phyloP scores from a whole-genome alignment of 495 filamentous ascomycete species.

The Aspergillus wentii region DNA sequence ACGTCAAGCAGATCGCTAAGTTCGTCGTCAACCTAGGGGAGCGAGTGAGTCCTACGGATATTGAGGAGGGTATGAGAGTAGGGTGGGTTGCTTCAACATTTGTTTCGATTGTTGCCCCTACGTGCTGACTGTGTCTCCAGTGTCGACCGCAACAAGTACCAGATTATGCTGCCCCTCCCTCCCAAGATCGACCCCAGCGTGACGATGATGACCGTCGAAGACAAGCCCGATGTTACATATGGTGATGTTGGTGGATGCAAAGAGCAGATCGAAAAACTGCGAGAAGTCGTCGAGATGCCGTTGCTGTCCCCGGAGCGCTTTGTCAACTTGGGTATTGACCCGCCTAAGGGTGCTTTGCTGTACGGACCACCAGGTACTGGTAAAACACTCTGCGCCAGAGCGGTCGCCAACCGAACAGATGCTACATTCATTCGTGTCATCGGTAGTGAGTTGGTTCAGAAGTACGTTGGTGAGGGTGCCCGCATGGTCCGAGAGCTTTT shows the following conservation, averaged over 20 bases:
- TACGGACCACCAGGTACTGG: conserved; percentile 97
- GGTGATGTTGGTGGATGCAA: conserved; percentile 99
- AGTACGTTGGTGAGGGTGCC: conserved; percentile 97
- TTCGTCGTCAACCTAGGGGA: conserved; percentile 98
- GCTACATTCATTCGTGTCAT: conserved; percentile 99
- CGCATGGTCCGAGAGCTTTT: conserved; percentile 98
- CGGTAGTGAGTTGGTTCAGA: conserved; percentile 93
- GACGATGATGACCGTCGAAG: conserved; percentile 99
- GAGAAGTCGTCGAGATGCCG: conserved; percentile 98
- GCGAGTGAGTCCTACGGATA: conserved; percentile 95
- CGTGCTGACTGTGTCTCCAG: too few species aligned
- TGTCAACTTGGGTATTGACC: conserved; percentile 95
- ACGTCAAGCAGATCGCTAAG: conserved; percentile 99
- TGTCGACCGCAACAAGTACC: conserved; percentile 98
- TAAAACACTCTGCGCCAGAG: conserved; percentile 95
- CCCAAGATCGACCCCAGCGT: conserved; percentile 99
- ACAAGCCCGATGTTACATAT: conserved; percentile 98
- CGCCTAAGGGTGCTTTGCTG: conserved; percentile 92
- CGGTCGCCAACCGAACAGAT: conserved; percentile 95
- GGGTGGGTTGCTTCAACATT: conserved; percentile 53
- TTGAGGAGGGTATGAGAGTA: conserved; percentile 98
- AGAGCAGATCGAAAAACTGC: conserved; percentile 97
- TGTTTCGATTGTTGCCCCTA: too few species aligned
- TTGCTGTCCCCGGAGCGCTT: conserved; percentile 94
- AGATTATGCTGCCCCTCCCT: conserved; percentile 94